Conservation (phyloP, 1,139 yeast species). For the Spencermartinsiella ligniputridi region DNA sequence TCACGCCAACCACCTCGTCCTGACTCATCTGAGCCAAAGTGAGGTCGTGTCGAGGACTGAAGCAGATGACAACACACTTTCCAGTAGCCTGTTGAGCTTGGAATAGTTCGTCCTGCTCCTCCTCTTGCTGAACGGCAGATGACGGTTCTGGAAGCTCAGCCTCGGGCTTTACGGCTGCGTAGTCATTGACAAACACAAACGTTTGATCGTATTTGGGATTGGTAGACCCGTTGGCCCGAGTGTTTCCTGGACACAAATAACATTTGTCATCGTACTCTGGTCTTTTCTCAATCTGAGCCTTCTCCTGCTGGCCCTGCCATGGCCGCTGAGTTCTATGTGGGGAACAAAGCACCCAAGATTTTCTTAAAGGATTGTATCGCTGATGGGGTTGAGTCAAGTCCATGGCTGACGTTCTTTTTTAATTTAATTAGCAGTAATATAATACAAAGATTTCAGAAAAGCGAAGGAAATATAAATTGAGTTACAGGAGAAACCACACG, state of each 20-base stretch:
- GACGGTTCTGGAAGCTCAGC: constrained; percentile 13
- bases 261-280: constrained; percentile 63
- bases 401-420: no score
- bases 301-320: constrained; percentile 76
- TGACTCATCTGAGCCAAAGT: constrained; percentile 61
- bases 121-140: constrained; percentile 18
- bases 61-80: constrained; percentile 67
- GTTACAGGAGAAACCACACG: no score
- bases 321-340: constrained; percentile 79
- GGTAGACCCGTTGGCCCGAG: constrained; percentile 48
- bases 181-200: constrained; percentile 62
- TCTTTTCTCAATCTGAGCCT: constrained; percentile 39
- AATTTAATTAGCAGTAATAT: no score
- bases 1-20: constrained; percentile 44
- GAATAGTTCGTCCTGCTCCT: constrained; percentile 44
- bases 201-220: constrained; percentile 60
- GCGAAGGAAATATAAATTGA: no score
- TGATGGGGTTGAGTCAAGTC: constrained; percentile 46
- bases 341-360: constrained; percentile 62
- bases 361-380: constrained; percentile 62
- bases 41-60: constrained; percentile 65
- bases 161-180: constrained; percentile 51
- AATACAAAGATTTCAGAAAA: no score
- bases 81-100: constrained; percentile 61
- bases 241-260: constrained; percentile 70